phyloP scores from a whole-genome alignment of 768 basidiomycete genomes.

The Cystobasidium onofrii region DNA sequence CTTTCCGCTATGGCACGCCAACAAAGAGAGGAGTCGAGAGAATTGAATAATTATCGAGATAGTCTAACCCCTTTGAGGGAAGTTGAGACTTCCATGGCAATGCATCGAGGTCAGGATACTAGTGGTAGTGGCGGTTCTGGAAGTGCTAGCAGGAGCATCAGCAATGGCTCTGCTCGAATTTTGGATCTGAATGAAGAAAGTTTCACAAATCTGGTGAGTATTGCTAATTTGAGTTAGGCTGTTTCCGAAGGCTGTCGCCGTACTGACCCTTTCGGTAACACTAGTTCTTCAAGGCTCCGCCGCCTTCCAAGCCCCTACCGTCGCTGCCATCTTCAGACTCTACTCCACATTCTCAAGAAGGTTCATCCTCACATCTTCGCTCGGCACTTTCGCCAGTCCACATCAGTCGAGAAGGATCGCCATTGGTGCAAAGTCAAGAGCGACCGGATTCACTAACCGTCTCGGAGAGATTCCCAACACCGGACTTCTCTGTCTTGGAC shows the following conservation, averaged over 20 bases:
- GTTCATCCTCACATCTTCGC: not conserved
- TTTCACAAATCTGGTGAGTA: conserved; percentile 19
- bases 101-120: not conserved
- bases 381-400: not conserved
- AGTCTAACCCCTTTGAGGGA: not conserved
- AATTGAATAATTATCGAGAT: not conserved
- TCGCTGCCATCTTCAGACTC: not conserved
- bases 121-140: not conserved
- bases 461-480: not conserved
- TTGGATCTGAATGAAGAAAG: conserved; percentile 22
- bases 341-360: not conserved
- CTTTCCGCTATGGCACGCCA: not conserved
- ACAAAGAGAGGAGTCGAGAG: not conserved
- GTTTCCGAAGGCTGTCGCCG: not conserved
- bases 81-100: not conserved
- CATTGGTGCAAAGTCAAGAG: not conserved
- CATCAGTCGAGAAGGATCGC: not conserved
- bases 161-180: conserved; percentile 7
- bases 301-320: conserved; percentile 19
- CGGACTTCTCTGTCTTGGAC: not conserved
- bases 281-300: conserved; percentile 19
- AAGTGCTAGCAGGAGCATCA: not conserved
- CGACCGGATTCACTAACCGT: not conserved
- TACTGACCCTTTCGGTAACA: not conserved
- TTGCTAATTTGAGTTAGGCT: not conserved